Percentiles rank a stretch among this genome's conserved stretches.
Evolutionary conservation across 768 basidiomycete species (phyloP).

Genomic region (Leccinum rimulosum): DNA sequence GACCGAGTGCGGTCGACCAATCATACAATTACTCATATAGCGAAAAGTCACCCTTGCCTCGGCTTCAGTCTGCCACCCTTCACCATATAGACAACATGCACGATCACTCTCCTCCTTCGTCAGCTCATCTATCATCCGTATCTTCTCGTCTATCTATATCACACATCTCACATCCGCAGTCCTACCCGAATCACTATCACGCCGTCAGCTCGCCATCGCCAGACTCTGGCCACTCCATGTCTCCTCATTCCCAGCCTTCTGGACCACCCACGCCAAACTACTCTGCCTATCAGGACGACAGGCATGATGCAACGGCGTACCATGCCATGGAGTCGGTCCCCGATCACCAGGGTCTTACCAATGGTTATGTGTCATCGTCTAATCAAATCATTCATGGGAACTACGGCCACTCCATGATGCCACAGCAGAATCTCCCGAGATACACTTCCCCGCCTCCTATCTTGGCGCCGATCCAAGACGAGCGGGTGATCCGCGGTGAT

Average conservation of each 20-base stretch:
- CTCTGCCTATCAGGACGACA: slow-evolving; percentile 45
- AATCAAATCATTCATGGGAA: slow-evolving; percentile 26
- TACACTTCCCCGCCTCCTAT: slow-evolving; percentile 55
- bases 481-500: slow-evolving; percentile 32
- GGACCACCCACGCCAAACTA: slow-evolving; percentile 38
- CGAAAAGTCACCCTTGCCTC: slow-evolving; percentile 31
- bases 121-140: slow-evolving; percentile 33
- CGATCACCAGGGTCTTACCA: slow-evolving; percentile 30
- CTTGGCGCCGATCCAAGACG: slow-evolving; percentile 54
- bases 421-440: slow-evolving; percentile 29
- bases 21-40: slow-evolving; percentile 30
- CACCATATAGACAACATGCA: slow-evolving; percentile 31
- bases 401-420: slow-evolving; percentile 22
- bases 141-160: slow-evolving; percentile 60
- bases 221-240: slow-evolving; percentile 49
- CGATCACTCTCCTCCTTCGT: slow-evolving; percentile 31
- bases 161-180: slow-evolving; percentile 55
- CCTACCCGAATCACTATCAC: slow-evolving; percentile 38
- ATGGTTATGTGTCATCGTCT: slow-evolving; percentile 33
- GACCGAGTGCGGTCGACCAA: slow-evolving; percentile 25
- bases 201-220: slow-evolving; percentile 46
- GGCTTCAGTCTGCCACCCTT: slow-evolving; percentile 29
- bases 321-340: slow-evolving; percentile 33
- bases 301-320: slow-evolving; percentile 38
- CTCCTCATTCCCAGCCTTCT: slow-evolving; percentile 32